phyloP scores from a whole-genome alignment of 1,284 basidiomycete species.

The Pisolithus thermaeus region DNA sequence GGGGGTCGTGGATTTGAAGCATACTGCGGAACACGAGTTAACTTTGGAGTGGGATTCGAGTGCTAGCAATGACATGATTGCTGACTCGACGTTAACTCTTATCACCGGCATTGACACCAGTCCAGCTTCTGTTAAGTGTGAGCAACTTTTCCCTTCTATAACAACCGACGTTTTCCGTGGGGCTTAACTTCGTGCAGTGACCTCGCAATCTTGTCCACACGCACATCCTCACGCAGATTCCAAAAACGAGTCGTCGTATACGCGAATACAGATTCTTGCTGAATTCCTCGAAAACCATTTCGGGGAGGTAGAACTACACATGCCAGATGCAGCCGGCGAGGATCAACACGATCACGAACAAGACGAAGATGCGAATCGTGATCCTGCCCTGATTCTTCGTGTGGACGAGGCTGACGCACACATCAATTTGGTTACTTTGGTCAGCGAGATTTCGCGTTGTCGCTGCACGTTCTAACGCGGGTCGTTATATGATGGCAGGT shows the following conservation, averaged over 20 bases:
- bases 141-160: constrained; percentile 23
- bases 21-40: constrained; percentile 72
- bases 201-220: constrained; percentile 53
- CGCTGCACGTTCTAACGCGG: neutral
- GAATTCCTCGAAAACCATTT: constrained; percentile 96
- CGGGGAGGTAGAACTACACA: constrained; percentile 81
- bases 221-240: constrained; percentile 53
- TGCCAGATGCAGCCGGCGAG: constrained; percentile 58
- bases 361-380: constrained; percentile 36
- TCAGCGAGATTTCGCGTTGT: constrained; percentile 24
- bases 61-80: constrained; percentile 97
- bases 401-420: constrained; percentile 78
- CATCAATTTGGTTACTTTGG: constrained; percentile 73
- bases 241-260: constrained; percentile 39
- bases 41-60: constrained; percentile 93
- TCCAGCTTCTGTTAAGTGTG: constrained; percentile 93
- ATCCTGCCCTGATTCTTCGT: constrained; percentile 67
- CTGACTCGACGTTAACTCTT: constrained; percentile 89
- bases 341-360: constrained; percentile 41
- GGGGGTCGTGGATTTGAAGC: constrained; percentile 87
- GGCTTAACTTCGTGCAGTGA: constrained; percentile 42
- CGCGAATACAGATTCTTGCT: constrained; percentile 72
- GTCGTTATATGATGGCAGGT: constrained; percentile 39
- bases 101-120: constrained; percentile 92
- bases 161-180: constrained; percentile 2